Evolutionary conservation across 192 early-diverging fungal species (phyloP).

Genomic region (Linnemannia zychae): DNA sequence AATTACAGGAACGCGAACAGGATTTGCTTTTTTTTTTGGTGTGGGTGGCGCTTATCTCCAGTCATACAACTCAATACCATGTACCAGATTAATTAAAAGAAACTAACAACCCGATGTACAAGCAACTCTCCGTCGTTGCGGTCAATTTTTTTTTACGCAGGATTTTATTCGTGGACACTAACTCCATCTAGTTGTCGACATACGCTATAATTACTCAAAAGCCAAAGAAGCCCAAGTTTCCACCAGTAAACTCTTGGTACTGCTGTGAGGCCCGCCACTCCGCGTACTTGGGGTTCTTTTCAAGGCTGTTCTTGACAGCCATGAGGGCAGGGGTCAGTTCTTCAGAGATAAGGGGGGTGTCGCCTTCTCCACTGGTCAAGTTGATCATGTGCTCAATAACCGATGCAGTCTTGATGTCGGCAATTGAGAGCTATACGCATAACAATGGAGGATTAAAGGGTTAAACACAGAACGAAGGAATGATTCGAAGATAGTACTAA

Average conservation of each 20-base stretch:
- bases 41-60: background rate
- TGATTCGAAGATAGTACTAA: background rate
- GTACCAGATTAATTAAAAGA: background rate
- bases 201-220: conserved; percentile 4
- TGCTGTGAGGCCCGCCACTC: conserved; percentile 31
- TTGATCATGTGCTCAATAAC: conserved; percentile 33
- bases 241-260: conserved; percentile 28
- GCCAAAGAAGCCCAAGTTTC: conserved; percentile 32
- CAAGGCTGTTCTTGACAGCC: conserved; percentile 44
- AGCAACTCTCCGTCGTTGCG: too few relatives aligned
- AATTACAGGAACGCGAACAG: background rate
- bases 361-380: background rate
- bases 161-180: background rate
- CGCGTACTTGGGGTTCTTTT: conserved; percentile 36
- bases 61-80: background rate
- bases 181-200: background rate
- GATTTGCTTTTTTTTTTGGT: background rate
- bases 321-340: conserved; percentile 44
- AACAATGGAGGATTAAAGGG: background rate
- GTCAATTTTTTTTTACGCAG: background rate
- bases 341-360: conserved; percentile 19
- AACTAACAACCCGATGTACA: background rate
- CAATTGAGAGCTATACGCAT: conserved; percentile 21
- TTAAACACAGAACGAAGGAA: background rate
- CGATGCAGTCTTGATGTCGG: conserved; percentile 45